Conservation (phyloP, 1,284 basidiomycete genomes). For the Tetrapyrgos nigripes region DNA sequence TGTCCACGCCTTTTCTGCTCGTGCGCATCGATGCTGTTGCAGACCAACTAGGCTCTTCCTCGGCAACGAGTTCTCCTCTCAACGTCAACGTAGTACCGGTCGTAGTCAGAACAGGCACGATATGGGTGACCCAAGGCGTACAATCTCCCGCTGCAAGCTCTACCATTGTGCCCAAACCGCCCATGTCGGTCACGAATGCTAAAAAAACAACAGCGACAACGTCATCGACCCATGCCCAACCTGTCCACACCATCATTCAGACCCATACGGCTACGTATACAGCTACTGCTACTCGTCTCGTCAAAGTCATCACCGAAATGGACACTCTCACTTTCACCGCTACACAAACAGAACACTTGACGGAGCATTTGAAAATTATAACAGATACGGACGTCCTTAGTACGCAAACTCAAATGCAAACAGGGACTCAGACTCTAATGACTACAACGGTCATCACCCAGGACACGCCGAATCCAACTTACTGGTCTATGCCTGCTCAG, state of each 20-base stretch:
- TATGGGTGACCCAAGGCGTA: background rate
- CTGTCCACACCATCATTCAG: background rate
- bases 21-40: too few relatives aligned
- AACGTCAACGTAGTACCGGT: background rate
- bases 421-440: background rate
- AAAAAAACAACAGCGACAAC: background rate
- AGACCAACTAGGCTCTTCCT: too few relatives aligned
- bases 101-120: background rate
- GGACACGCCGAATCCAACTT: slow-evolving; percentile 17
- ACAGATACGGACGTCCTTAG: background rate
- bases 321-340: background rate
- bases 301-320: slow-evolving; percentile 1
- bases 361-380: background rate
- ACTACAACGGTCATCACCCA: slow-evolving; percentile 9
- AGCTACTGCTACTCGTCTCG: background rate
- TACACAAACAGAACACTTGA: background rate
- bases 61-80: too few relatives aligned
- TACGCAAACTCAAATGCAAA: background rate
- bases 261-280: background rate
- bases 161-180: background rate
- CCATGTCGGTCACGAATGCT: background rate
- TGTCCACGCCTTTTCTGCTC: too few relatives aligned
- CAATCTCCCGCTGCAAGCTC: background rate
- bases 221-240: background rate
- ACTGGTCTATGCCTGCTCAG: slow-evolving; percentile 58